Conservation (phyloP, 257 asterid species). For the Prunella vulgaris region DNA sequence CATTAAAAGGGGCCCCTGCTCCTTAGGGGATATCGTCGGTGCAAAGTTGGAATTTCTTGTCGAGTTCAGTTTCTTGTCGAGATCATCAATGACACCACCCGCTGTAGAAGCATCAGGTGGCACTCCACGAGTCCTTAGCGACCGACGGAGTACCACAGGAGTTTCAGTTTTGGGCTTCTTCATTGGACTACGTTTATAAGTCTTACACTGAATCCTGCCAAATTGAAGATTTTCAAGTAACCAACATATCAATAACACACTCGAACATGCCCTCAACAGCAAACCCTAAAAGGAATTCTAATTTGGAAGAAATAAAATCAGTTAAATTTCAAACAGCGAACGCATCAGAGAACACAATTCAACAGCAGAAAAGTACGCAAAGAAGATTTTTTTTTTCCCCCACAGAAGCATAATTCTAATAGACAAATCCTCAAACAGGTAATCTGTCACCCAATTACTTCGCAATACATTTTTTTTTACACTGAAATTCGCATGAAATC, state of each 20-base stretch:
- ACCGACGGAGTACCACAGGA: conserved; percentile 76
- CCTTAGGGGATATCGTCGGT: conserved; percentile 18
- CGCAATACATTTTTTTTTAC: background rate
- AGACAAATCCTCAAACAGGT: conserved; percentile 11
- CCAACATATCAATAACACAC: background rate
- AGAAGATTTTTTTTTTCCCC: background rate
- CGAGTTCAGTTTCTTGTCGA: conserved; percentile 28
- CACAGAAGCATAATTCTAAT: background rate
- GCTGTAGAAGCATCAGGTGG: conserved; percentile 68
- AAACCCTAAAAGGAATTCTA: background rate
- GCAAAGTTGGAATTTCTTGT: conserved; percentile 20
- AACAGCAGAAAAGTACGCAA: background rate
- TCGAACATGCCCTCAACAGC: background rate
- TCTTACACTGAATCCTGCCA: conserved; percentile 52
- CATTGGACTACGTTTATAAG: conserved; percentile 50
- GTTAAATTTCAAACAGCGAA: background rate
- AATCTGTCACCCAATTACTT: background rate
- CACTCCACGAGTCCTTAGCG: conserved; percentile 83
- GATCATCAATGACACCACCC: conserved; percentile 48
- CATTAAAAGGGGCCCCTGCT: conserved; percentile 53
- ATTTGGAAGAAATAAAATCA: background rate
- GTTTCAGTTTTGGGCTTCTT: conserved; percentile 54
- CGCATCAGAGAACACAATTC: background rate
- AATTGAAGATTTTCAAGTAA: background rate
- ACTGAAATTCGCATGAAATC: background rate